Base-by-base conservation (phyloP, 495 filamentous ascomycete species). In the Sporormia fimetaria region DNA sequence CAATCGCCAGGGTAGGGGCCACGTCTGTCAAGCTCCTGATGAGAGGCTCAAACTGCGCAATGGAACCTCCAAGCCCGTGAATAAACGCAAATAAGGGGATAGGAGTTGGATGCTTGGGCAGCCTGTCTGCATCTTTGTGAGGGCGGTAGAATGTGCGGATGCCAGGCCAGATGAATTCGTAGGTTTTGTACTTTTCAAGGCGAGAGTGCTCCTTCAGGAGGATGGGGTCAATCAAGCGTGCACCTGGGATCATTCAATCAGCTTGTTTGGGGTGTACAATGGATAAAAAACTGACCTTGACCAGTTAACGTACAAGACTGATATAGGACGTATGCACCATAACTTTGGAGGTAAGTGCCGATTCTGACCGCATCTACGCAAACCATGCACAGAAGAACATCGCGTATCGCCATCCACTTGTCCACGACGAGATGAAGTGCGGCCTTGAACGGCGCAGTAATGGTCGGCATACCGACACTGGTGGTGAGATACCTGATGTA, bases 21-120 rank as follows among this genome's bases (percentile, higher is more conserved):
- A 87, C 65, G 45, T 92, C 85, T 10, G 81, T 78, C 23, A 96
- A 66, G 58, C 81, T 87, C 1, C 75, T 81, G 9, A 96, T 68
- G 4, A 95, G 62, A 24, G 84, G 75, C 43, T 81, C 70, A 58
- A 94, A 95, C 57, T 95, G 88, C 5, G 85, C 80, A 10, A 87
- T 63, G 2, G 83, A 93, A 21, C 88, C 88, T 15, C 88, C 88
- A 23, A 96, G 70, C 10, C 88, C 88, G 56, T 95, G 88, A 37
- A 94, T 69, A 58, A 93, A 93, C 18, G 94, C 88, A 4, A 95
- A 61, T 6, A 94, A 63, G 7, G 88, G 85, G n/a, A 93, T 60
- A 1, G 84, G 76, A 4, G 70, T 67, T 0, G 83, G 80, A 31
- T 73, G 69, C 33, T 63, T 69, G 0, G 84, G 85, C 3, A 95